Percentiles rank a stretch among this genome's conserved stretches.
Evolutionary conservation across 2,329 filamentous ascomycete species (phyloP).

Genomic region (Furcasterigmium furcatum): DNA sequence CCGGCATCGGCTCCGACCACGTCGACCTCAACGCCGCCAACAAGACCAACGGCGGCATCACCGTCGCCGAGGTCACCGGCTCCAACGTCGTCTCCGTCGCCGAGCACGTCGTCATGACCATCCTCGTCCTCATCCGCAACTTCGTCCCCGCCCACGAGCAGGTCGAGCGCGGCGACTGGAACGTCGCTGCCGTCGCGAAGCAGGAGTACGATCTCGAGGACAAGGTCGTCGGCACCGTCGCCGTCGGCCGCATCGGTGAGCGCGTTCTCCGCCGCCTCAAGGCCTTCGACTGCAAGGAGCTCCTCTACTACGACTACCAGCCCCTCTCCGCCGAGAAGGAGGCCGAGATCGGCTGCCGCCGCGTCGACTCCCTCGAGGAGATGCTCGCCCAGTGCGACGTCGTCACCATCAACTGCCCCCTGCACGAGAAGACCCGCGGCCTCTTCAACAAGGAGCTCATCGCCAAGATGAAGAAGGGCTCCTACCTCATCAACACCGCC

Average conservation of each 20-base stretch:
- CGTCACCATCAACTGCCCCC: conserved; percentile 98
- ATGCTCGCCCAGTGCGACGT: conserved; percentile 92
- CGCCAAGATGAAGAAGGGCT: conserved; percentile 97
- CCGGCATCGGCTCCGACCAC: conserved; percentile 97
- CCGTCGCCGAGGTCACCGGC: conserved; percentile 95
- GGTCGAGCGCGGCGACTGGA: conserved; percentile 85
- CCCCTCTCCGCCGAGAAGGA: conserved; percentile 80
- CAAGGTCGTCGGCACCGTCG: conserved; percentile 98
- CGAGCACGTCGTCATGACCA: conserved; percentile 99
- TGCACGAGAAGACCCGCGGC: conserved; percentile 96
- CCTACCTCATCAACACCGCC: conserved; percentile 98
- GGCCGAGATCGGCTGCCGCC: conserved; percentile 91
- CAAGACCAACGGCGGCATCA: conserved; percentile 96
- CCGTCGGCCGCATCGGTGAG: conserved; percentile 96
- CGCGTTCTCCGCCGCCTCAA: conserved; percentile 94
- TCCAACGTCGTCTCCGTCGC: conserved; percentile 98
- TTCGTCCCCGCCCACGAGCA: conserved; percentile 97
- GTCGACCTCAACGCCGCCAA: conserved; percentile 96
- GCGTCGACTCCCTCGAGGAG: conserved; percentile 87
- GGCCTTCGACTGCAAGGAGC: conserved; percentile 98
- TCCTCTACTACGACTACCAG: conserved; percentile 99
- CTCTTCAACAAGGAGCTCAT: conserved; percentile 99
- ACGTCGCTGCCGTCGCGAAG: conserved; percentile 95
- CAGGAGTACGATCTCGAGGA: conserved; percentile 96
- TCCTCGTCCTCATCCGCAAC: conserved; percentile 93